These are phyloP conservation scores for Phytophthora sp. DNA, from an alignment of 352 stramenopile species.

Conservation along the genomic window DNA sequence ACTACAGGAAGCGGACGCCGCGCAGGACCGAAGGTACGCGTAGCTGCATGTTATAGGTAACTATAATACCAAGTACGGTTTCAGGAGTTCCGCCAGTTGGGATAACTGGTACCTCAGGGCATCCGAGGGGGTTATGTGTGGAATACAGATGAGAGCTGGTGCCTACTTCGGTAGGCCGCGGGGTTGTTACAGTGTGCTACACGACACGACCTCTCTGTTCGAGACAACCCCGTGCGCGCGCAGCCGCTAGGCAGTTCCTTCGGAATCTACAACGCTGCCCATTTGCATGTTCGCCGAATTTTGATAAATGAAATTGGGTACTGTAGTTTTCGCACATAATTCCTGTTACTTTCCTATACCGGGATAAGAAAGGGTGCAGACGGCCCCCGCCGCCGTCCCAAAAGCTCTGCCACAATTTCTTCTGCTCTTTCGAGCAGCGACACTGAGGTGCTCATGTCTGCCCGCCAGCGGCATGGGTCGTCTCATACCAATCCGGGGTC, in stretches of 20 bases:
- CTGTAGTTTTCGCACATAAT: not conserved
- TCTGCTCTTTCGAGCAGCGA: not conserved
- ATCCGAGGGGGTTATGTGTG: not conserved
- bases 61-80: not conserved
- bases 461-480: not conserved
- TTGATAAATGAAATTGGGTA: not conserved
- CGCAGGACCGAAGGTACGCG: too few relatives aligned
- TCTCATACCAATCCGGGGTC: not conserved
- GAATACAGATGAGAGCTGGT: not conserved
- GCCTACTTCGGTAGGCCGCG: not conserved
- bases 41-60: too few relatives aligned
- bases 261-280: not conserved
- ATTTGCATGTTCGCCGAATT: conserved; percentile 1
- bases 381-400: too few relatives aligned
- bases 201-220: not conserved
- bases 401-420: too few relatives aligned
- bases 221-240: not conserved
- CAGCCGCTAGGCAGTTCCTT: not conserved
- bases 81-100: not conserved
- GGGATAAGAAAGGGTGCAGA: not conserved
- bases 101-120: not conserved
- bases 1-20: too few relatives aligned
- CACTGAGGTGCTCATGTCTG: not conserved
- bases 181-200: not conserved
- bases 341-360: not conserved